Percentiles rank a stretch among this genome's conserved stretches.
Evolutionary conservation across 257 asterid genomes (phyloP).

Genomic region (Nicotiana attenuata): DNA sequence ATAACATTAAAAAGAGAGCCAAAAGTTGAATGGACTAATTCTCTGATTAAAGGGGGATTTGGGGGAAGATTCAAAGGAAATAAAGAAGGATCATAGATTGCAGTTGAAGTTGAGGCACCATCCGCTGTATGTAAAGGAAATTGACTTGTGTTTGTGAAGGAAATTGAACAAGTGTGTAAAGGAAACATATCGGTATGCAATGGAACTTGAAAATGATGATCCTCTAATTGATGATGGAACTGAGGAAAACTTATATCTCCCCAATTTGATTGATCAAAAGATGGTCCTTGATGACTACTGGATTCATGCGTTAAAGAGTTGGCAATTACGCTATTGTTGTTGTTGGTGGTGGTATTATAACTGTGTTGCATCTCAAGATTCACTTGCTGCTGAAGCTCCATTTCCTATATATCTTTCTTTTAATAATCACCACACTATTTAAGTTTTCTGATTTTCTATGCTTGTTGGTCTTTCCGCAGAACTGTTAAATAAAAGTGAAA

Average conservation of each 20-base stretch:
- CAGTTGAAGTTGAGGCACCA: constrained; percentile 26
- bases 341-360: constrained; percentile 15
- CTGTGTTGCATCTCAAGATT: constrained; percentile 39
- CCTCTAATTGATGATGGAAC: constrained; percentile 21
- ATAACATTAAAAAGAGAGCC: constrained; percentile 49
- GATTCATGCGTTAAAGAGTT: constrained; percentile 18
- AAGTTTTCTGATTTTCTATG: too few relatives aligned
- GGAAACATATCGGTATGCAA: constrained; percentile 51
- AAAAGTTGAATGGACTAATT: constrained; percentile 43
- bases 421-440: too few relatives aligned
- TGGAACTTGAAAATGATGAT: background rate
- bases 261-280: constrained; percentile 40
- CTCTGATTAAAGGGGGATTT: constrained; percentile 74
- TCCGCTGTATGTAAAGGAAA: constrained; percentile 15
- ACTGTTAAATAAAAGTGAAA: too few relatives aligned
- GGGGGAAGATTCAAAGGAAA: constrained; percentile 68
- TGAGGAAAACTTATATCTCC: constrained; percentile 34
- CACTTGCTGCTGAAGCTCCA: constrained; percentile 59
- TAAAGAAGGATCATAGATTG: constrained; percentile 61
- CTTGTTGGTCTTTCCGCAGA: too few relatives aligned
- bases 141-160: background rate
- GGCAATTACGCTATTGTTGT: background rate
- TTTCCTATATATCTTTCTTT: constrained; percentile 32
- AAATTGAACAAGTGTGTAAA: constrained; percentile 23
- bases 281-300: constrained; percentile 9